Percentiles rank a stretch among this genome's conserved stretches.
phyloP scores from a whole-genome alignment of 495 filamentous ascomycete species.

The Penicillium tannophilum region DNA sequence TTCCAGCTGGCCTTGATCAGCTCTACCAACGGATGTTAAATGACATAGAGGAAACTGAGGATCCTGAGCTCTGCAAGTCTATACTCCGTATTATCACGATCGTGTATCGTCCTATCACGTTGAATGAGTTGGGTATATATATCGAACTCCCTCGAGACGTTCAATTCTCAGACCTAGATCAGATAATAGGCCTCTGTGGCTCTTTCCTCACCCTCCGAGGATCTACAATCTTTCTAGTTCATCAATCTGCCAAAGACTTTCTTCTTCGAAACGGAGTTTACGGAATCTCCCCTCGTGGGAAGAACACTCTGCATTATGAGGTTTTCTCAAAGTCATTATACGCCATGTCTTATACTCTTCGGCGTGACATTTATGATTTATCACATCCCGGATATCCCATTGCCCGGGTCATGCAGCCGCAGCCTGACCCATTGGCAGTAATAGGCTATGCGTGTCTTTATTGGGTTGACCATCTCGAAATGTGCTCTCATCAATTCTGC shows the following conservation, averaged over 20 bases:
- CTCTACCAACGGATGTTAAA: neutral
- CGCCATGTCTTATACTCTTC: neutral
- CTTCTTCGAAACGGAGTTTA: neutral
- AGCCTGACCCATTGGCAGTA: neutral
- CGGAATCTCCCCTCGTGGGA: neutral
- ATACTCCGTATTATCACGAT: slow-evolving; percentile 1
- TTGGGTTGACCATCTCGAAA: slow-evolving; percentile 1
- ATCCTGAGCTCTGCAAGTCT: neutral
- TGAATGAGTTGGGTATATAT: neutral
- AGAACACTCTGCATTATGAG: neutral
- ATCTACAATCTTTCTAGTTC: neutral
- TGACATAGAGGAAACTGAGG: neutral
- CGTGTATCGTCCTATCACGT: neutral
- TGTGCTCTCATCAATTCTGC: neutral
- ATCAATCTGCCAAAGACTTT: slow-evolving; percentile 12
- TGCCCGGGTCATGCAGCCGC: neutral
- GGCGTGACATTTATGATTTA: slow-evolving; percentile 1
- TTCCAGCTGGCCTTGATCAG: slow-evolving; percentile 5
- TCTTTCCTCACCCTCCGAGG: slow-evolving; percentile 7
- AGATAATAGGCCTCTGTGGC: slow-evolving; percentile 2
- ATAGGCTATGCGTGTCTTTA: slow-evolving; percentile 1
- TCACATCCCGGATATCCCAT: neutral
- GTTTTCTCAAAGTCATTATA: slow-evolving; percentile 1
- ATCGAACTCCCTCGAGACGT: neutral
- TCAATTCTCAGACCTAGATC: neutral